A percentile compares a stretch with the other conserved stretches of the same genome.
Conservation (phyloP, 306 rosid species). For the Potentilla sterilis region DNA sequence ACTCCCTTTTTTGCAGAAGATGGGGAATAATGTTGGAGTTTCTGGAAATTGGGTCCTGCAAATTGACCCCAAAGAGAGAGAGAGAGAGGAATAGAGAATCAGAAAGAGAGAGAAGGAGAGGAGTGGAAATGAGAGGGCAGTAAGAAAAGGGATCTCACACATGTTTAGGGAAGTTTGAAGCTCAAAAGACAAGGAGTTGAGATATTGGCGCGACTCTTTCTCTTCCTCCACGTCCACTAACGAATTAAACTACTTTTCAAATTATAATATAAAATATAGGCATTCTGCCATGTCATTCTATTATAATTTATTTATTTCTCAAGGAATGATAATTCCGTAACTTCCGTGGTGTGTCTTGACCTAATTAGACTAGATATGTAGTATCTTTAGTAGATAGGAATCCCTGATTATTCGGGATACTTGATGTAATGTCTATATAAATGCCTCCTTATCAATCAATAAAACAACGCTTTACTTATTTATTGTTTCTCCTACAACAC, state of each 20-base stretch:
- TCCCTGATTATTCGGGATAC: too few species aligned
- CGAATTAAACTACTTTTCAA: slow-evolving; percentile 20
- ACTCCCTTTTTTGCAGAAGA: not conserved
- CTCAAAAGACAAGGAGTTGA: slow-evolving; percentile 34
- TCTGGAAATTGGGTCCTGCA: slow-evolving; percentile 28
- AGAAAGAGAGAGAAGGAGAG: slow-evolving; percentile 30
- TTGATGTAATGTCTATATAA: too few species aligned
- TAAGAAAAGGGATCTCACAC: slow-evolving; percentile 40
- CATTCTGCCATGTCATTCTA: too few species aligned
- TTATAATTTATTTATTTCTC: too few species aligned
- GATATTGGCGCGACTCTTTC: slow-evolving; percentile 63
- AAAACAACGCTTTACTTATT: too few species aligned
- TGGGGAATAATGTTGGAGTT: not conserved
- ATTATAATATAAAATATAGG: not conserved
- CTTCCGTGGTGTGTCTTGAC: too few species aligned
- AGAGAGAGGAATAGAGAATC: slow-evolving; percentile 18
- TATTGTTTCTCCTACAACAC: too few species aligned
- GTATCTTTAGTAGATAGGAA: too few species aligned
- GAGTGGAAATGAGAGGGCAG: slow-evolving; percentile 60
- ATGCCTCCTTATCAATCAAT: too few species aligned
- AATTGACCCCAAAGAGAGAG: slow-evolving; percentile 13
- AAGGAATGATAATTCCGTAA: too few species aligned
- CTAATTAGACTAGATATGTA: too few species aligned
- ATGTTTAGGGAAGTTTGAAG: slow-evolving; percentile 37
- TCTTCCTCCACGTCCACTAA: slow-evolving; percentile 37